A percentile compares a stretch with the other conserved stretches of the same genome.
phyloP scores from a whole-genome alignment of 2,329 filamentous ascomycete genomes.

The Colletotrichum sp. region DNA sequence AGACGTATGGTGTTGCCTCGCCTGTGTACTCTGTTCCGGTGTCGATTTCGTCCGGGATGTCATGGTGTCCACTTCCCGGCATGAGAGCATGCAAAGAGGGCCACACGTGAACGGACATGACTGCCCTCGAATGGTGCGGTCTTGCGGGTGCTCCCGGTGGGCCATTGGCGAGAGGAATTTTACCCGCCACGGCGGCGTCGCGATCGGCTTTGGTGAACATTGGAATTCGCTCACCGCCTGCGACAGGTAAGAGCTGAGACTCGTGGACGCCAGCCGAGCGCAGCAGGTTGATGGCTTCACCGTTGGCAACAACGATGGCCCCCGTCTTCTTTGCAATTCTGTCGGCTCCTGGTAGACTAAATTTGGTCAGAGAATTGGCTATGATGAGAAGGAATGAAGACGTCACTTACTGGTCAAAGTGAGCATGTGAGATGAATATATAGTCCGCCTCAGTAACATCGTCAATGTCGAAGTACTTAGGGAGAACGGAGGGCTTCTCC shows the following conservation, averaged over 20 bases:
- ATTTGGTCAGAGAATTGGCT: neutral
- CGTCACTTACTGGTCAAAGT: constrained; percentile 26
- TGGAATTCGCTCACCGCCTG: constrained; percentile 27
- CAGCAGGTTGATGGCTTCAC: constrained; percentile 27
- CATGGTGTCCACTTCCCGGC: constrained; percentile 7
- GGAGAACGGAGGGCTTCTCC: neutral
- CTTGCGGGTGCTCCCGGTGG: neutral
- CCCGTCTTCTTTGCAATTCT: constrained; percentile 28
- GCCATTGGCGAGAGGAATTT: neutral
- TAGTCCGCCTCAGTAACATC: constrained; percentile 28
- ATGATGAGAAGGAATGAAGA: neutral
- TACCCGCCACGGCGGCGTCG: neutral
- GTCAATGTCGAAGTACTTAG: constrained; percentile 15
- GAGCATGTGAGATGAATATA: constrained; percentile 29
- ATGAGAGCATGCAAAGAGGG: constrained; percentile 28
- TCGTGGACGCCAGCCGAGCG: constrained; percentile 26
- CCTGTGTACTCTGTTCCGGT: neutral
- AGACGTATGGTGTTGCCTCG: neutral
- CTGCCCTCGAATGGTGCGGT: neutral
- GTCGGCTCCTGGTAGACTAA: constrained; percentile 28
- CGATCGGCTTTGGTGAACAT: constrained; percentile 22
- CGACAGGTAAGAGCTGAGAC: constrained; percentile 25
- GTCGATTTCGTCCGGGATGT: neutral
- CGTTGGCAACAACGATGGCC: constrained; percentile 26
- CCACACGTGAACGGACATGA: constrained; percentile 25